Evolutionary conservation across 345 rosid species (phyloP).

Genomic region (Linum lewisii): DNA sequence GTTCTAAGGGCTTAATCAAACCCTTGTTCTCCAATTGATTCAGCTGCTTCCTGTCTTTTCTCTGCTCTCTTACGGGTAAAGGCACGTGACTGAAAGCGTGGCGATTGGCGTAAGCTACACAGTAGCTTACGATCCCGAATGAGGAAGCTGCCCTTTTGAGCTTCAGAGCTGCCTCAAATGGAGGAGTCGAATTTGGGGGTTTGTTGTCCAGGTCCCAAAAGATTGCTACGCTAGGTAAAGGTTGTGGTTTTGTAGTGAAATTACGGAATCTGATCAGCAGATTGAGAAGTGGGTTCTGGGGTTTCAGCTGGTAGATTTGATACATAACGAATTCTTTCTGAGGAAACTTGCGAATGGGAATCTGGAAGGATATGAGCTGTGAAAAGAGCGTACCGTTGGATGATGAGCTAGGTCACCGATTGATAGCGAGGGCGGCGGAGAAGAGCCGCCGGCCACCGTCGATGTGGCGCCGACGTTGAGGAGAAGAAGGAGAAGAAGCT

Average conservation of each 20-base stretch:
- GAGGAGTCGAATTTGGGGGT: slow-evolving; percentile 57
- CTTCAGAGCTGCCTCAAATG: slow-evolving; percentile 62
- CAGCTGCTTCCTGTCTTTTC: slow-evolving; percentile 43
- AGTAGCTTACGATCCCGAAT: slow-evolving; percentile 47
- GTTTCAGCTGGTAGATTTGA: neutral
- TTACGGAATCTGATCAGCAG: neutral
- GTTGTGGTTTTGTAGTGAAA: slow-evolving; percentile 7
- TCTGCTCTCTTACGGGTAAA: slow-evolving; percentile 39
- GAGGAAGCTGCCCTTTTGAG: slow-evolving; percentile 52
- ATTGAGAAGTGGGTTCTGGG: neutral
- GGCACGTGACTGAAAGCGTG: slow-evolving; percentile 63
- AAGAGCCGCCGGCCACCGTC: too few relatives aligned
- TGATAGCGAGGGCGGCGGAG: too few relatives aligned
- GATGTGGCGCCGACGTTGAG: too few relatives aligned
- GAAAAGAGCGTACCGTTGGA: too few relatives aligned
- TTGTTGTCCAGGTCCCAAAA: slow-evolving; percentile 92
- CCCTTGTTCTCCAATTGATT: slow-evolving; percentile 58
- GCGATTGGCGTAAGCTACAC: slow-evolving; percentile 64
- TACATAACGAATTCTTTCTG: too few relatives aligned
- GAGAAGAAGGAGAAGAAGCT: too few relatives aligned
- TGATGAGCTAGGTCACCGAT: too few relatives aligned
- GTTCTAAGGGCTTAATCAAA: slow-evolving; percentile 42
- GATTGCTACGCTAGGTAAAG: slow-evolving; percentile 36
- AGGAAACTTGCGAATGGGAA: too few relatives aligned
- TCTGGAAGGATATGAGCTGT: too few relatives aligned